A percentile compares a stretch with the other conserved stretches of the same genome.
Conservation (phyloP, 2,329 filamentous ascomycete genomes). For the Cordyceps cateniannulata region DNA sequence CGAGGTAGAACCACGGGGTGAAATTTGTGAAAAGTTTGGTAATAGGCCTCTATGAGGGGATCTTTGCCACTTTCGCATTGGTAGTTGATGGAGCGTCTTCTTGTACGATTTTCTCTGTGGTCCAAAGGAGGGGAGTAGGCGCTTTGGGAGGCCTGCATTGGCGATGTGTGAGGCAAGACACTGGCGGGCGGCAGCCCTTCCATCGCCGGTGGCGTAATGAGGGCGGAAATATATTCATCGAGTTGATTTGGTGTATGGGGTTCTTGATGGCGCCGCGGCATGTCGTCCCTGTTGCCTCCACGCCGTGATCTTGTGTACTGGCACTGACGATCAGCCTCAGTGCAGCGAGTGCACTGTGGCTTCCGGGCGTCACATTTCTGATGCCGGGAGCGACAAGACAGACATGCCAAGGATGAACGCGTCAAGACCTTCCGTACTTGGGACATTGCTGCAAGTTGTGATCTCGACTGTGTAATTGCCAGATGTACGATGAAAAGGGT, state of each 20-base stretch:
- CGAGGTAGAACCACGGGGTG: constrained; percentile 25
- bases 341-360: constrained; percentile 40
- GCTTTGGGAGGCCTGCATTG: not conserved
- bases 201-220: not conserved
- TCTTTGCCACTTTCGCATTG: constrained; percentile 14
- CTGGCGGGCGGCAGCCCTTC: not conserved
- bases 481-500: not conserved
- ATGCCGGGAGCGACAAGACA: constrained; percentile 44
- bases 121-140: not conserved
- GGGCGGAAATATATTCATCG: not conserved
- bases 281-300: constrained; percentile 25
- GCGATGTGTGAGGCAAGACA: constrained; percentile 6
- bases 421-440: constrained; percentile 12
- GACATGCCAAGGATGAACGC: constrained; percentile 37
- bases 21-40: constrained; percentile 27
- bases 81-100: not conserved
- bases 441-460: not conserved
- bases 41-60: constrained; percentile 27
- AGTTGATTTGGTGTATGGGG: not conserved
- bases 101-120: not conserved
- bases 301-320: constrained; percentile 45
- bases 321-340: constrained; percentile 36
- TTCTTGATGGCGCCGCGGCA: not conserved
- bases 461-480: not conserved
- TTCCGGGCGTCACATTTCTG: constrained; percentile 46